Evolutionary conservation across 169 alveolate genomes (phyloP).

Genomic region (Cryptosporidium xiaoi): DNA sequence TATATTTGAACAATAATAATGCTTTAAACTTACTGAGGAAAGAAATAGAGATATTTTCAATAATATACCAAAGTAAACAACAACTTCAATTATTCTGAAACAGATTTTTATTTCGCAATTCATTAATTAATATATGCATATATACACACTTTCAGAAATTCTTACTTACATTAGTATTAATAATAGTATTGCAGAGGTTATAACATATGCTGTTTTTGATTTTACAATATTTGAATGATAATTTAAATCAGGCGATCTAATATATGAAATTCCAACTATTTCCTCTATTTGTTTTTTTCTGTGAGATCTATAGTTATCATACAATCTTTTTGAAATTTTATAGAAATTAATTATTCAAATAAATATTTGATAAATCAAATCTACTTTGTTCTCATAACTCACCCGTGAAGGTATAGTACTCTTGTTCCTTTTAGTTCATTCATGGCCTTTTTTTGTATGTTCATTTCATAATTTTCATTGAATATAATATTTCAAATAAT

Average conservation of each 20-base stretch:
- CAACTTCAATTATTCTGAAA: slow-evolving; percentile 36
- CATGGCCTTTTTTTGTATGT: neutral
- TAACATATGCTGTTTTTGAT: slow-evolving; percentile 43
- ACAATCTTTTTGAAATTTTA: slow-evolving; percentile 8
- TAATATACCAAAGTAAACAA: slow-evolving; percentile 17
- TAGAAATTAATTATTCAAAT: neutral
- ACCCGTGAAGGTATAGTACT: slow-evolving; percentile 70
- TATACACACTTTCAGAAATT: neutral
- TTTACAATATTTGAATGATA: slow-evolving; percentile 25
- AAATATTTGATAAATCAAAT: neutral
- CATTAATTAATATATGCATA: neutral
- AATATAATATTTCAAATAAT: too few species aligned
- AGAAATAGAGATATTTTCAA: slow-evolving; percentile 32
- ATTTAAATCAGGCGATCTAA: slow-evolving; percentile 54
- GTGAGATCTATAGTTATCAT: slow-evolving; percentile 51
- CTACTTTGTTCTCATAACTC: neutral
- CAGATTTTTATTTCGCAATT: too few species aligned
- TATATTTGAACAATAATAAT: too few species aligned
- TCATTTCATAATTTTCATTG: too few species aligned
- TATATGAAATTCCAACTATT: slow-evolving; percentile 64
- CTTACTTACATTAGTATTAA: slow-evolving; percentile 60
- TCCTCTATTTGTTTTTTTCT: slow-evolving; percentile 69
- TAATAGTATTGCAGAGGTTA: slow-evolving; percentile 22
- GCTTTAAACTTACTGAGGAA: slow-evolving; percentile 26
- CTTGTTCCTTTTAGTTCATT: slow-evolving; percentile 15